These are phyloP conservation scores for Nannochloropsis salina DNA, from an alignment of 108 stramenopile genomes.

Conservation along the genomic window DNA sequence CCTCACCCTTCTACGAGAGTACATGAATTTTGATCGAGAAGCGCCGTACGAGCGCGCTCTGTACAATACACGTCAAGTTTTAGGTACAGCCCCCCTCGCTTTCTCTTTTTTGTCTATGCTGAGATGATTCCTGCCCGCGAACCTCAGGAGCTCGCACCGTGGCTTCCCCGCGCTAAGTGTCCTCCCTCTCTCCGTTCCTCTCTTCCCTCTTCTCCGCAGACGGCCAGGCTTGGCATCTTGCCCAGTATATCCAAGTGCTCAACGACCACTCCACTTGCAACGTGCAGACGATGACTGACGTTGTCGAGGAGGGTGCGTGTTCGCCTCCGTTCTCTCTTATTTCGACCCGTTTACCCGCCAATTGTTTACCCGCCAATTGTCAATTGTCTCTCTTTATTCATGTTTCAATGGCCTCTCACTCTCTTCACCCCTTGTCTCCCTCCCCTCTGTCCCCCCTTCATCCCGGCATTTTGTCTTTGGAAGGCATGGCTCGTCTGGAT, in stretches of 20 bases:
- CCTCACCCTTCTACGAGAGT: neutral
- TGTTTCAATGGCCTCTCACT: neutral
- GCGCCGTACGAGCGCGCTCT: neutral
- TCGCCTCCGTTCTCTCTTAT: neutral
- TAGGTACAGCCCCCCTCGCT: neutral
- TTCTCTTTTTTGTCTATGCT: neutral
- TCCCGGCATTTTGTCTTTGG: neutral
- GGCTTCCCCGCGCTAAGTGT: neutral
- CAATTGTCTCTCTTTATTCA: neutral
- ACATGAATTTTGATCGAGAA: neutral
- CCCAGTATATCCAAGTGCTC: neutral
- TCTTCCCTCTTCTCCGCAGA: neutral
- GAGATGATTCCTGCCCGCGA: neutral
- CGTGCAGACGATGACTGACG: neutral
- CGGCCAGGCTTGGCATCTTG: neutral
- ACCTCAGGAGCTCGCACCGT: neutral
- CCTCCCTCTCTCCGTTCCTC: neutral
- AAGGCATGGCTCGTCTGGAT: neutral
- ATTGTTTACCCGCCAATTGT: neutral
- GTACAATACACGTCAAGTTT: slow-evolving; percentile 12
- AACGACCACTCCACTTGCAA: neutral
- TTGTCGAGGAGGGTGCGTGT: neutral
- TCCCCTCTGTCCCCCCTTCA: neutral
- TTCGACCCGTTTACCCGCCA: neutral
- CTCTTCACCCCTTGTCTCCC: neutral